phyloP scores from a whole-genome alignment of 179 eudicot species.

The Drosera spatulata region DNA sequence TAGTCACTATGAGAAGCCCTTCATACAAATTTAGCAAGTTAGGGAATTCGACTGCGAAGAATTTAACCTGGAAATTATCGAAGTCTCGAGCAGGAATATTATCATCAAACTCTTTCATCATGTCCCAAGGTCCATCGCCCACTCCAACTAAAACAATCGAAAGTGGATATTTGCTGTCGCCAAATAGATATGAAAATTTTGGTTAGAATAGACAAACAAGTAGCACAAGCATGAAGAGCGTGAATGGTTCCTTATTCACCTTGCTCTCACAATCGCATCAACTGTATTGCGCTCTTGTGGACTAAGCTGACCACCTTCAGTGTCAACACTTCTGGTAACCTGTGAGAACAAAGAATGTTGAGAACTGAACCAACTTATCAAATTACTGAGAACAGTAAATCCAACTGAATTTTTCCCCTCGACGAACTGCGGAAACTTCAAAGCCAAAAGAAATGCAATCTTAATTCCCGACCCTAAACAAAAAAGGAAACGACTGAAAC shows the following conservation, averaged over 20 bases:
- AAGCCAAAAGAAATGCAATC: too few species aligned
- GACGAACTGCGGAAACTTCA: too few species aligned
- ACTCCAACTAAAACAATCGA: conserved; percentile 80
- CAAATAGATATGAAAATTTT: conserved; percentile 9
- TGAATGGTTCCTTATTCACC: conserved; percentile 24
- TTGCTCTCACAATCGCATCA: conserved; percentile 87
- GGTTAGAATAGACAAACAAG: background rate
- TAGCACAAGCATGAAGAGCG: background rate
- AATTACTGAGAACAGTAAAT: too few species aligned
- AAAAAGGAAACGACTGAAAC: too few species aligned
- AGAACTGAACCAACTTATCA: too few species aligned
- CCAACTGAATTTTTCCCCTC: too few species aligned
- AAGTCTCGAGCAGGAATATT: conserved; percentile 93
- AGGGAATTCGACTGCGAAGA: background rate
- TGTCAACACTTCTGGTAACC: conserved; percentile 97
- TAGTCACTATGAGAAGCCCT: background rate
- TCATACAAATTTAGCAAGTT: background rate
- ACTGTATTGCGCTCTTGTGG: conserved; percentile 75
- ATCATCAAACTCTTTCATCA: conserved; percentile 98
- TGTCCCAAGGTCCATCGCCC: conserved; percentile 44
- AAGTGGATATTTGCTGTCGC: conserved; percentile 48
- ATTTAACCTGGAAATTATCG: conserved; percentile 87
- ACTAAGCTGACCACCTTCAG: conserved; percentile 59
- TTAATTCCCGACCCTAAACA: too few species aligned
- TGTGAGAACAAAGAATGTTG: conserved; percentile 10